Percentiles rank a stretch among this genome's conserved stretches.
Evolutionary conservation across 331 rosid species (phyloP).

Genomic region (Erythrophleum ivorense): DNA sequence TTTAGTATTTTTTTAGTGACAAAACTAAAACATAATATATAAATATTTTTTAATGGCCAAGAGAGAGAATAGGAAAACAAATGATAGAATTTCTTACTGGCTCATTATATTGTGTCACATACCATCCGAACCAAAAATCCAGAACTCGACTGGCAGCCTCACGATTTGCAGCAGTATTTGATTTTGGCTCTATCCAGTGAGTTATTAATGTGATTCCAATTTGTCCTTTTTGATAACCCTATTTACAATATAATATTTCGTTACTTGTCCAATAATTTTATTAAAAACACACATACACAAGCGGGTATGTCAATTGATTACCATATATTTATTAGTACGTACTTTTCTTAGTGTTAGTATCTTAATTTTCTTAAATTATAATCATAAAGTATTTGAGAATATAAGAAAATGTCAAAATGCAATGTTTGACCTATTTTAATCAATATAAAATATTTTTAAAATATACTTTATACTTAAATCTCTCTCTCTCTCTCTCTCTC

Average conservation of each 20-base stretch:
- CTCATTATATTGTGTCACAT: background rate
- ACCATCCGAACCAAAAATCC: constrained; percentile 70
- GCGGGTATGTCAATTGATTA: no score
- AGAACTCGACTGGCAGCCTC: constrained; percentile 59
- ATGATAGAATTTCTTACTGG: background rate
- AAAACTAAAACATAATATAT: background rate
- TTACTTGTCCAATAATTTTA: no score
- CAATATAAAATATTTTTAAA: no score
- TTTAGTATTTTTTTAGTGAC: background rate
- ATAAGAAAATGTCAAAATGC: no score
- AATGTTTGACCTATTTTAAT: no score
- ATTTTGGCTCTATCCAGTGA: constrained; percentile 52
- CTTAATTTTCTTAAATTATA: no score
- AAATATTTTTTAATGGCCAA: background rate
- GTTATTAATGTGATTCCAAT: constrained; percentile 57
- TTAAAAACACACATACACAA: background rate
- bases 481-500: no score
- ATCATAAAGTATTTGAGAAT: no score
- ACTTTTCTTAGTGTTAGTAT: no score
- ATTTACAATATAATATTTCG: background rate
- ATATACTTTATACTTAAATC: no score
- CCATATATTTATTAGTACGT: no score
- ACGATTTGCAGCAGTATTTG: constrained; percentile 18
- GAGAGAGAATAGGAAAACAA: background rate
- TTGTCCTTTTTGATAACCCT: constrained; percentile 61